phyloP scores from a whole-genome alignment of 2,329 filamentous ascomycete genomes.

The Penicillium sp. region DNA sequence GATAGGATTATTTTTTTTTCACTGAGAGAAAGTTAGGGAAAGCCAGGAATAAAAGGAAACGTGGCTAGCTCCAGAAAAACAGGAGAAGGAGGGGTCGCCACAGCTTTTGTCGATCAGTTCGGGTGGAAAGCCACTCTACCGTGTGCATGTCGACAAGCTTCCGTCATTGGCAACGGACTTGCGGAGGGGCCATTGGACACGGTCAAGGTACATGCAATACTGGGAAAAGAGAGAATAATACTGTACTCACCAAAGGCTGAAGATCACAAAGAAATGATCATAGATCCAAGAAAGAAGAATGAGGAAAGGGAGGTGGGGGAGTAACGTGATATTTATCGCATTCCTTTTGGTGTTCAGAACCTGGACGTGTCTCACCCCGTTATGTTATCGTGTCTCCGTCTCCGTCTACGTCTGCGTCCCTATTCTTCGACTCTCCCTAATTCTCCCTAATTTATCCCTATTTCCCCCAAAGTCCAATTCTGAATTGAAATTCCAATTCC shows the following conservation, averaged over 20 bases:
- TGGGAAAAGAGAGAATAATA: background rate
- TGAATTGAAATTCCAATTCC: background rate
- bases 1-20: background rate
- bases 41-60: slow-evolving; percentile 5
- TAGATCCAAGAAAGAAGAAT: slow-evolving; percentile 9
- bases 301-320: slow-evolving; percentile 16
- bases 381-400: background rate
- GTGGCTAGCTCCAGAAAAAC: slow-evolving; percentile 8
- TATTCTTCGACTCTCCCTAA: too few species aligned
- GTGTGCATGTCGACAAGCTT: slow-evolving; percentile 27
- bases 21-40: background rate
- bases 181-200: background rate
- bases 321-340: slow-evolving; percentile 19
- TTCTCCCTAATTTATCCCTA: background rate
- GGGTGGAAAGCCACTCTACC: slow-evolving; percentile 7
- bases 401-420: too few species aligned
- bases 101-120: slow-evolving; percentile 28
- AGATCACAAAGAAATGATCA: background rate
- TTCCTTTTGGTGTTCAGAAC: background rate
- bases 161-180: slow-evolving; percentile 30
- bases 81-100: slow-evolving; percentile 21
- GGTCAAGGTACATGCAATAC: background rate
- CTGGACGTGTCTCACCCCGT: background rate
- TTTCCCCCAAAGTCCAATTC: background rate
- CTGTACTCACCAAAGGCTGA: background rate